Evolutionary conservation across 306 rosid species (phyloP).

Genomic region (Pyrus pyrifolia): DNA sequence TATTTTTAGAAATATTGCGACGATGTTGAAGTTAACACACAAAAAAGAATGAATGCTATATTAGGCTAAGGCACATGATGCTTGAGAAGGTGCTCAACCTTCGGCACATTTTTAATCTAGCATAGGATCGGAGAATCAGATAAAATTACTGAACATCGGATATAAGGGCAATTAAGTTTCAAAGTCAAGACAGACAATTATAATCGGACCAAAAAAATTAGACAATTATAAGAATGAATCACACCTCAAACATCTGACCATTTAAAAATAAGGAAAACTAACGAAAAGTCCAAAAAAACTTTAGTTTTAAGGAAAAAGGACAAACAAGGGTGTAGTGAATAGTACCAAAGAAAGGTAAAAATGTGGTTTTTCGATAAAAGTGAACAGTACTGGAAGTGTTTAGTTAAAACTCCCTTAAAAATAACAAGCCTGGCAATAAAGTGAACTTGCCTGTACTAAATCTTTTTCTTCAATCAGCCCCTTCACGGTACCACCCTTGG

Average conservation of each 20-base stretch:
- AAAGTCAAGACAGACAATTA: not conserved
- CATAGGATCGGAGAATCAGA: not conserved
- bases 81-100: not conserved
- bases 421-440: not conserved
- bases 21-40: not conserved
- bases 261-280: not conserved
- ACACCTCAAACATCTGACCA: not conserved
- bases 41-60: not conserved
- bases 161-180: not conserved
- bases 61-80: not conserved
- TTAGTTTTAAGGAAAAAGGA: no score
- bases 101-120: not conserved
- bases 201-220: no score
- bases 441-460: conserved; percentile 74
- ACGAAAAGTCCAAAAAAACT: no score
- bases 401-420: no score
- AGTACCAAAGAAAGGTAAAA: no score
- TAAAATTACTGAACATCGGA: not conserved
- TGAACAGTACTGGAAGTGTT: no score
- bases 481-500: conserved; percentile 86
- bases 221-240: not conserved
- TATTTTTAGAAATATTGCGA: not conserved
- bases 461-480: conserved; percentile 70
- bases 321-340: no score
- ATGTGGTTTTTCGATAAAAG: no score